Base-by-base conservation (phyloP, 148 eudicot species). In the Limonium bicolor region DNA sequence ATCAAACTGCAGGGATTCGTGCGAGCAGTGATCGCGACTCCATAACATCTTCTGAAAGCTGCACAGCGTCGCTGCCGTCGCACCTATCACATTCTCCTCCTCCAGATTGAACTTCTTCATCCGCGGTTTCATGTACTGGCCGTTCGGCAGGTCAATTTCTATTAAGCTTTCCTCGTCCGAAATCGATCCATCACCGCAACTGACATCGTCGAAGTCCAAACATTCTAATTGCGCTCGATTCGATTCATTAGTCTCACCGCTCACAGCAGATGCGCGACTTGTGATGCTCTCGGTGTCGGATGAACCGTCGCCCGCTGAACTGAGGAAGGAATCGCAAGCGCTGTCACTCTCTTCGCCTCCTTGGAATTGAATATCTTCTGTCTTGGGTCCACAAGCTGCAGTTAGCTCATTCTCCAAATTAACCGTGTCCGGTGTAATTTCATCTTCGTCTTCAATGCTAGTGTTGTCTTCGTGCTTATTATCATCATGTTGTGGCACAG, bases 131-230 rank as follows among this genome's bases (percentile, higher is more conserved):
- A 76, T 56, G 55, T 64, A 76, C 9, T 69, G 79, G 6, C 94
- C 86, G 37, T 64, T 70, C 10, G 94, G 80, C 0, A 87, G 74
- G 2, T 65, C 86, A 28, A 87, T 82, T 50, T 87, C 96, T 4
- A 87, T 82, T 56, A 82, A 54, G 61, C 94, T 74, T 24, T 87
- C 94, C 48, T 87, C 96, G 11, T 87, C 96, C 0, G 96, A 87
- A 21, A 87, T 87, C 11, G 90, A 73, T 25, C 65, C 81, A 36
- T 78, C 85, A 27, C 78, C 72, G 40, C 55, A 65, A n/a, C 11
- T 1, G 10, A 7, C 19, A 32, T 2, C 36, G 11, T 32, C 13
- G 36, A 10, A 10, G 5, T 32, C 11, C 14, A 15, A n/a, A n/a
- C n/a, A n/a, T n/a, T n/a, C n/a, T n/a, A n/a, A n/a, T n/a, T n/a